Evolutionary conservation across 306 rosid species (phyloP).

Genomic region (Medicago lupulina): DNA sequence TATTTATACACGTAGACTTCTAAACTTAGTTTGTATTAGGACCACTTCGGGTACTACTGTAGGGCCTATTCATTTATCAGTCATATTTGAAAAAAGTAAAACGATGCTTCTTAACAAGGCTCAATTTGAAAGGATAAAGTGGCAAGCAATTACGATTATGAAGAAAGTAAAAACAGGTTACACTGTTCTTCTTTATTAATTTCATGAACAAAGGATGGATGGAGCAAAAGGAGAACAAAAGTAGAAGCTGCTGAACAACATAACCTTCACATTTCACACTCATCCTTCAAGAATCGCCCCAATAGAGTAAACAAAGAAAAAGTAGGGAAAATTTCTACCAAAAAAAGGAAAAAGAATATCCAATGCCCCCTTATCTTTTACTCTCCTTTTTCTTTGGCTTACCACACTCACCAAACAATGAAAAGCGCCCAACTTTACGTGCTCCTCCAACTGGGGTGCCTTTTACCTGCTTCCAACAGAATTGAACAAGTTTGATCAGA

Average conservation of each 20-base stretch:
- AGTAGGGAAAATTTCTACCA: slow-evolving; percentile 11
- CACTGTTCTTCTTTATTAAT: slow-evolving; percentile 51
- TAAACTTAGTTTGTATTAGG: neutral
- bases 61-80: neutral
- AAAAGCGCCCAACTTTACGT: slow-evolving; percentile 57
- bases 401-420: slow-evolving; percentile 82
- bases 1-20: neutral
- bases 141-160: slow-evolving; percentile 29
- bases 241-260: slow-evolving; percentile 42
- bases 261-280: slow-evolving; percentile 63
- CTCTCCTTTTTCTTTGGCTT: slow-evolving; percentile 62
- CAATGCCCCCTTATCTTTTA: slow-evolving; percentile 47
- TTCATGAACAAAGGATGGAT: slow-evolving; percentile 54
- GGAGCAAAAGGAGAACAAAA: slow-evolving; percentile 49
- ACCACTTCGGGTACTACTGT: neutral
- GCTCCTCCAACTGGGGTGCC: slow-evolving; percentile 63
- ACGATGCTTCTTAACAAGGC: neutral
- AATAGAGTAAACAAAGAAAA: slow-evolving; percentile 43
- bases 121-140: neutral
- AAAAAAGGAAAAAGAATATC: slow-evolving; percentile 24
- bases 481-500: slow-evolving; percentile 21
- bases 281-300: slow-evolving; percentile 69
- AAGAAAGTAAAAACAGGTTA: slow-evolving; percentile 37
- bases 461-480: slow-evolving; percentile 59
- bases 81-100: neutral